Evolutionary conservation across 129 eudicot species (phyloP), one percentile per base, ranked within the genome.

Genomic region (Flaveria brownii): DNA sequence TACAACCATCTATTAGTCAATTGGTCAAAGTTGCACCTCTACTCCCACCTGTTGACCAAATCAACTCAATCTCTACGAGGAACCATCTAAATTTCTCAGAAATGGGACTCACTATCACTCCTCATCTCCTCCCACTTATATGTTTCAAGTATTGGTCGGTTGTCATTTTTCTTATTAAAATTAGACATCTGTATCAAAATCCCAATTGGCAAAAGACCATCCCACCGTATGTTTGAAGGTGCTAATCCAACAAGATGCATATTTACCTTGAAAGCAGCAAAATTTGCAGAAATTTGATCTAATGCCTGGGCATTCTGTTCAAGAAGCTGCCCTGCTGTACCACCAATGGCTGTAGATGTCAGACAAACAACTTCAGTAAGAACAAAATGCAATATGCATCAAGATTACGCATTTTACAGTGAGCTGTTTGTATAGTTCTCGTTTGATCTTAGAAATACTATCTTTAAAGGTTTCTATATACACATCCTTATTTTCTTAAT

Each of bases 231-330:
- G 14, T n/a, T 55, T 6, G 41, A 78, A 72, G 33, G 51, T 15
- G 50, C 30, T 17, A 67, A 70, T 62, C 41, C 41, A 77, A 28
- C 75, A 18, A 69, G 26, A 55, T 62, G 61, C 71, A 36, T 51
- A 41, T 42, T 49, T 71, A 90, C 96, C 96, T 86, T 86, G 46
- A 73, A 86, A 65, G 89, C 82, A 65, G 89, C 65, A 80, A 90
- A 87, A 82, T 90, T 90, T 33, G 87, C 82, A 72, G 89, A 86
- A 77, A 90, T 88, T 79, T 90, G 89, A 80, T 86, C 86, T 77
- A 90, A 76, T 50, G 85, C 88, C 57, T 82, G 86, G 73, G 90
- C 90, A 84, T 76, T 90, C 76, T 90, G 91, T 87, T 90, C 88
- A 78, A 90, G 91, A 70, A 90, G 87, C 72, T 88, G 86, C 47